Base-by-base conservation (phyloP, 139 green algal species). In the Chlorella sp. region DNA sequence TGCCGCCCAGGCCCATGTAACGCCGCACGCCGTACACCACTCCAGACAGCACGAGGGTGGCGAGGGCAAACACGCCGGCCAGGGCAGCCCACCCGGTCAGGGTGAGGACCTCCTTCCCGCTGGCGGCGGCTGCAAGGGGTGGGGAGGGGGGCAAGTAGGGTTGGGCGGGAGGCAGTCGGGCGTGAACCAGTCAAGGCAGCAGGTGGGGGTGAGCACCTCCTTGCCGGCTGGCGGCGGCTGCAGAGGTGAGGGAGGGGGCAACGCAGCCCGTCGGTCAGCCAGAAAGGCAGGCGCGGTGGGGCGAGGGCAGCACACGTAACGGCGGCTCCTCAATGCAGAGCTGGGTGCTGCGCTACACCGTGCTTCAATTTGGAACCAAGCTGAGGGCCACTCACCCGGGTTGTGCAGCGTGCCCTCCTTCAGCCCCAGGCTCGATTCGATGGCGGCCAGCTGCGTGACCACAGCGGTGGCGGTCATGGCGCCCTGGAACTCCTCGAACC, bases 391-490 rank as follows among this genome's bases (percentile, higher is more conserved):
- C 54, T 70, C 60, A 83, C 77, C 60, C 16, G 56, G 56, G 40
- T 73, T 83, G 58, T 83, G 60, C 77, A 83, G 77, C 77, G 77
- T 43, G 58, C 77, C 77, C 56, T 83, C 34, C 26, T 46, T 69
- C 40, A 83, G 77, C 56, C 77, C 77, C 77, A 83, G 60, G 20
- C 54, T 34, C 13, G 60, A 24, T 60, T 83, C 77, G 1, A 83
- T 58, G 11, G 30, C 30, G 0, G 58, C 56, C 77, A 83, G 56
- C 58, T 83, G 77, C 11, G 58, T 83, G 16, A 83, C 56, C 56
- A 83, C 32, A 0, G 56, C 60, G 0, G 77, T 41, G 30, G 77
- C 77, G 1, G 77, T 73, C 56, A 83, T 34, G 40, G 38, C 41
- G 41, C 73, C 77, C 40, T 60, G 58, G 58, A 83, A 83, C 26